phyloP scores from a whole-genome alignment of 176 grass and related monocot species.

The Cenchrus purpureus region DNA sequence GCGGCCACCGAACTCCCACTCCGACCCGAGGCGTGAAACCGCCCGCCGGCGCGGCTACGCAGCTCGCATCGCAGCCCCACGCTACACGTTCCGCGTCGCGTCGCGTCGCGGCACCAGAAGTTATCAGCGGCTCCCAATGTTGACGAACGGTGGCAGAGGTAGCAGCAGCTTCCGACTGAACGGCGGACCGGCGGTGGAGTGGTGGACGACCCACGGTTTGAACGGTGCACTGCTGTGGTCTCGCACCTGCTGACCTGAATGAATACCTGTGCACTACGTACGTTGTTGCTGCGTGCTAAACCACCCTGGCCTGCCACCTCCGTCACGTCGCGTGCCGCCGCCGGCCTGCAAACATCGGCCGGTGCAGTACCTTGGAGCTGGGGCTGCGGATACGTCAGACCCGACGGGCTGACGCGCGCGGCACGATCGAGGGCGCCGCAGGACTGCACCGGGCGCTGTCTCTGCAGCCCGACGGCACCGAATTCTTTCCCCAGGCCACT shows the following conservation, averaged over 20 bases:
- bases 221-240: slow-evolving; percentile 15
- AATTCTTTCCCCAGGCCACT: too few species aligned
- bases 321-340: slow-evolving; percentile 28
- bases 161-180: background rate
- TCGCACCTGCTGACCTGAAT: background rate
- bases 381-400: too few species aligned
- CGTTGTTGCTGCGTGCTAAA: background rate
- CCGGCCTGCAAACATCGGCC: too few species aligned
- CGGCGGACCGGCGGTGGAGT: background rate
- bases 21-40: slow-evolving; percentile 19
- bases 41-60: background rate
- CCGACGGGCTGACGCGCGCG: too few species aligned
- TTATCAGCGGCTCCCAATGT: background rate
- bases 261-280: slow-evolving; percentile 7
- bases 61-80: background rate
- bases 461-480: too few species aligned
- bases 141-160: background rate
- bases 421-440: too few species aligned
- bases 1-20: background rate
- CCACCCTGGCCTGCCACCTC: slow-evolving; percentile 28
- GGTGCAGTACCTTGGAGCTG: too few species aligned
- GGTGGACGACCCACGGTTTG: background rate
- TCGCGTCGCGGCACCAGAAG: background rate
- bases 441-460: too few species aligned
- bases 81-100: background rate